These are phyloP conservation scores for Pleurotus tuber-regium DNA, from an alignment of 768 basidiomycete genomes.

Conservation along the genomic window DNA sequence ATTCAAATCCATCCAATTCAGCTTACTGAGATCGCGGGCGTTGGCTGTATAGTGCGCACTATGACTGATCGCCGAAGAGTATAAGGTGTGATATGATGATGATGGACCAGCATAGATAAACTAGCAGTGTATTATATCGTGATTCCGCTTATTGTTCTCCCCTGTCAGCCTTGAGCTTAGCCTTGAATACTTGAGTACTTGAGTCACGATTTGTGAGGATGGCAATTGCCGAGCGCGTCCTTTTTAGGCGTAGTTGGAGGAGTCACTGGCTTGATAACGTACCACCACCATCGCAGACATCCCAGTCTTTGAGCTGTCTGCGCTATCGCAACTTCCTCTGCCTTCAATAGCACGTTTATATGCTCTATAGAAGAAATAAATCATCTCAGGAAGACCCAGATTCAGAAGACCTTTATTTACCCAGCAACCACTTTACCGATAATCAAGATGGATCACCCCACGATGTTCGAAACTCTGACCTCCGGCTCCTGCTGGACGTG, in stretches of 20 bases:
- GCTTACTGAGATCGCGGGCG: conserved; percentile 93
- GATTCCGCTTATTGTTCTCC: not conserved
- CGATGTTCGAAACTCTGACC: not conserved
- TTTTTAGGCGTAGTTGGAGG: not conserved
- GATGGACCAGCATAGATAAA: no score
- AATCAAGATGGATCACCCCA: conserved; percentile 3
- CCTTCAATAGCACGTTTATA: not conserved
- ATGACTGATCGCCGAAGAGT: conserved; percentile 59
- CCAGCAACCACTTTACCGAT: conserved; percentile 2
- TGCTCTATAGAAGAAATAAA: conserved; percentile 10
- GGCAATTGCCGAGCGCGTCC: conserved; percentile 3
- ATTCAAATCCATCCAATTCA: conserved; percentile 27
- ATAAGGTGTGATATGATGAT: no score
- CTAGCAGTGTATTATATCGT: not conserved
- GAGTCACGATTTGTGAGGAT: not conserved
- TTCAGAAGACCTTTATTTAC: conserved; percentile 6
- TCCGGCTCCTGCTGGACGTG: conserved; percentile 44
- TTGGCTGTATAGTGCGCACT: conserved; percentile 91
- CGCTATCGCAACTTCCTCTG: not conserved
- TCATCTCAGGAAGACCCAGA: conserved; percentile 6
- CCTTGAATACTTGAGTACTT: not conserved
- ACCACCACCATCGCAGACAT: conserved; percentile 10
- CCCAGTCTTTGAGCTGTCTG: conserved; percentile 4
- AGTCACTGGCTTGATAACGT: not conserved
- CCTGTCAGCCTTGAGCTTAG: not conserved